Base-by-base conservation (phyloP, 2,329 filamentous ascomycete genomes). In the Pochonia chlamydosporia region DNA sequence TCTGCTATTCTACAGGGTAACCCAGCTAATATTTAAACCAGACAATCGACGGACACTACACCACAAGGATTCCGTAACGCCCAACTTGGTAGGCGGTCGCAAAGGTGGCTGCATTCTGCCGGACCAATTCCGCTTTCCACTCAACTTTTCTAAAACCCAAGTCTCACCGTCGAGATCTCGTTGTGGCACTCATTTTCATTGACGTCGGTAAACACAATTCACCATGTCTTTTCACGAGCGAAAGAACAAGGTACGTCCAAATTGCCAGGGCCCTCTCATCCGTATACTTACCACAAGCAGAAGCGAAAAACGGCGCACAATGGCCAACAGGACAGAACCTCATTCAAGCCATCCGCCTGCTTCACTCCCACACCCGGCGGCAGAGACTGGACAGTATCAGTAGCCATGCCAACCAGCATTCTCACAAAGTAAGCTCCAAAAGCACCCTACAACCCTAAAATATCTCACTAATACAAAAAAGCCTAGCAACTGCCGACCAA, bases 321-420 rank as follows among this genome's bases (percentile, higher is more conserved):
- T 53, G 67, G 63, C 37, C 39, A 44, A 16, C 51, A 51, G 16
- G 55, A 61, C 26, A 50, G 48, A 40, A 82, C 79, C 3, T 81
- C 83, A 21, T 63, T 59, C 51, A 87, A 84, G 61, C 85, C 85
- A 4, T 82, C 81, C 4, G 81, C 84, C 8, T 69, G 84, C 31
- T 92, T 89, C 67, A 72, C 76, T 43, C 82, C 87, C 2, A 74
- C 69, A 0, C 73, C 59, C n/a, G 67, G 75, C 40, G 82, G 84
- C 30, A 74, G 88, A 53, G 69, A 78, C 30, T 87, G 85, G 76
- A 93, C 89, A 0, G 63, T 93, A 16, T 91, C 85, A 36, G 75
- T 93, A 28, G 89, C 89, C 3, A 67, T 95, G 25, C 87, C 89
- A 1, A 87, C 85, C 28, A 92, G 87, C 61, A 81, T 93, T 39